Percentiles rank a stretch among this genome's conserved stretches.
phyloP scores from a whole-genome alignment of 2,329 filamentous ascomycete species.

The Rutstroemia sp. region DNA sequence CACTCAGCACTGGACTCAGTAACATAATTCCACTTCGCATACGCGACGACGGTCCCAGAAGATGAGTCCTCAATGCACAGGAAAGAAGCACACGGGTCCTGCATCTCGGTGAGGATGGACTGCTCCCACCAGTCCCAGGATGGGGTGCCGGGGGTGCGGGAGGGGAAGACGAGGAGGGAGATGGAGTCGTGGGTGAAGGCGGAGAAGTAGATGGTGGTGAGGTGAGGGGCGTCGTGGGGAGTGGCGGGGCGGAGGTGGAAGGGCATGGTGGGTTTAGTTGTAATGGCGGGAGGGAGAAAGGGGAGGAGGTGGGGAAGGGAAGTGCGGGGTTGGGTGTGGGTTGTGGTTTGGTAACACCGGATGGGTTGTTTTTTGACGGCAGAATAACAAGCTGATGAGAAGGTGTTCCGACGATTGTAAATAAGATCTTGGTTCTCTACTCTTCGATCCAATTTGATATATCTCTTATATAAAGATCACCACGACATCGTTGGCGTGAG shows the following conservation, averaged over 20 bases:
- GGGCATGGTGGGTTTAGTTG: constrained; percentile 17
- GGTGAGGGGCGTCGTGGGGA: constrained; percentile 29
- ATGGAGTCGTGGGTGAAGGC: constrained; percentile 37
- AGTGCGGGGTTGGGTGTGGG: neutral
- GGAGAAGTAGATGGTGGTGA: constrained; percentile 20
- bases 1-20: constrained; percentile 9
- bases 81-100: constrained; percentile 33
- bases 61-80: constrained; percentile 34
- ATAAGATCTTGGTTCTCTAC: too few species aligned
- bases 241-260: constrained; percentile 34
- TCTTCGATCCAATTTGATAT: too few species aligned
- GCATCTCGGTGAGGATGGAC: constrained; percentile 33
- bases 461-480: neutral
- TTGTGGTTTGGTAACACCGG: neutral
- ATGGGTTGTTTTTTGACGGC: neutral
- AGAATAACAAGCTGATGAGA: too few species aligned
- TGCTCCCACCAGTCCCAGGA: constrained; percentile 32
- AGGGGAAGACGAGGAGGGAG: constrained; percentile 33
- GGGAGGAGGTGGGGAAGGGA: too few species aligned
- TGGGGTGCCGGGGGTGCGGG: constrained; percentile 8
- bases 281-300: too few species aligned
- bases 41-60: constrained; percentile 34
- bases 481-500: neutral
- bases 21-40: constrained; percentile 40
- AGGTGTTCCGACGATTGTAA: too few species aligned